phyloP scores from a whole-genome alignment of 2,329 filamentous ascomycete species.

The Knoxdaviesia proteae region DNA sequence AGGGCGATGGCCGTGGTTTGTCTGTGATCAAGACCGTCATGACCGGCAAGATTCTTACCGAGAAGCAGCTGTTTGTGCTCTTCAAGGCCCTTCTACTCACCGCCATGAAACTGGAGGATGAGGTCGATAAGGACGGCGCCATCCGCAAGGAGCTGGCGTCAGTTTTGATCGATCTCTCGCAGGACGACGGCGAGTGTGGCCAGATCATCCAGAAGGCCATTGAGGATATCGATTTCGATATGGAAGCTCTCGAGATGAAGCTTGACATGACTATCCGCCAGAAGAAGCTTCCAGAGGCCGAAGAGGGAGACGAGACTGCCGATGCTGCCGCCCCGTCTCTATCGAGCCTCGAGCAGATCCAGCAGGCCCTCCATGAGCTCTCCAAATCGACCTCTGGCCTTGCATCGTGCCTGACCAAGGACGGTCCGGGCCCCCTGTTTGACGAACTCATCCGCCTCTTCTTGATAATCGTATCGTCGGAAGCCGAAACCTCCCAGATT shows the following conservation, averaged over 20 bases:
- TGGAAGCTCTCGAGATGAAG: conserved; percentile 55
- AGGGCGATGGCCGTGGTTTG: conserved; percentile 34
- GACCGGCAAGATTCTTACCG: conserved; percentile 35
- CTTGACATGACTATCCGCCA: conserved; percentile 49
- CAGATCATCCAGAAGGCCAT: conserved; percentile 47
- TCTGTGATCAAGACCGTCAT: conserved; percentile 40
- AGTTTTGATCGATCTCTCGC: conserved; percentile 44
- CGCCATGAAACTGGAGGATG: conserved; percentile 34
- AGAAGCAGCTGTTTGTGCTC: conserved; percentile 40
- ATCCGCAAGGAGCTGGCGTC: conserved; percentile 44
- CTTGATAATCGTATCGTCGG: conserved; percentile 27
- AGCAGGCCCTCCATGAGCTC: conserved; percentile 17
- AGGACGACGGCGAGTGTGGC: conserved; percentile 34
- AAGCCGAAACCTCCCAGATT: conserved; percentile 16
- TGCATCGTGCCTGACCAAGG: conserved; percentile 30
- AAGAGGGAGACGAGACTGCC: conserved; percentile 22
- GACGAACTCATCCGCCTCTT: conserved; percentile 38
- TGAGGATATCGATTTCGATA: conserved; percentile 45
- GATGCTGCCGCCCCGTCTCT: conserved; percentile 4
- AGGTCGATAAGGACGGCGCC: conserved; percentile 29
- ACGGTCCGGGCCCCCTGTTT: conserved; percentile 27
- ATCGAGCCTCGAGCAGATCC: conserved; percentile 15
- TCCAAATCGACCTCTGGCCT: conserved; percentile 16
- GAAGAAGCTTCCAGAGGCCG: conserved; percentile 25
- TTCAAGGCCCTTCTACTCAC: conserved; percentile 44